Percentiles rank a stretch among this genome's conserved stretches.
These are phyloP conservation scores for Aspergillus sclerotiicarbonarius DNA, from an alignment of 495 filamentous ascomycete species.

Conservation along the genomic window DNA sequence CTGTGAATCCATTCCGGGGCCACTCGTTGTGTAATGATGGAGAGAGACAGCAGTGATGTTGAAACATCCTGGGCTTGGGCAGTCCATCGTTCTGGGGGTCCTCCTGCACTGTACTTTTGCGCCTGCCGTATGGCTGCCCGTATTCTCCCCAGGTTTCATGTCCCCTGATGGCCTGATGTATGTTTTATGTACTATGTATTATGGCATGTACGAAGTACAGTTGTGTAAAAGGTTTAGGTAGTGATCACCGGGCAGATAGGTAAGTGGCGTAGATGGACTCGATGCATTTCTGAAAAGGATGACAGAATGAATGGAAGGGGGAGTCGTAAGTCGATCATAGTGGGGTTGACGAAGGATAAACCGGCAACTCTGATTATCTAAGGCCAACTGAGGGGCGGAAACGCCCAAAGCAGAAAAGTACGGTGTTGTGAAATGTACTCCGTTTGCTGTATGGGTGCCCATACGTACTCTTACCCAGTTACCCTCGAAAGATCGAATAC, in stretches of 20 bases:
- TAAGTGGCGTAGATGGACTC: background rate
- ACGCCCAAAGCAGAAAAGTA: background rate
- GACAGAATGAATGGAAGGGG: background rate
- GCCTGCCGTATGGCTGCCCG: background rate
- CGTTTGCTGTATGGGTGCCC: background rate
- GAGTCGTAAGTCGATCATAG: slow-evolving; percentile 4
- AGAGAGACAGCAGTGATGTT: background rate
- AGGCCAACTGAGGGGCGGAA: slow-evolving; percentile 7
- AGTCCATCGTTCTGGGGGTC: background rate
- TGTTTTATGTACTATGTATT: background rate
- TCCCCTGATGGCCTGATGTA: background rate
- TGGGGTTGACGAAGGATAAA: slow-evolving; percentile 10
- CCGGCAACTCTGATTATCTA: slow-evolving; percentile 3
- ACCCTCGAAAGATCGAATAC: background rate
- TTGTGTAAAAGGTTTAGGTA: background rate
- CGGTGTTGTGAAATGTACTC: background rate
- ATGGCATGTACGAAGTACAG: background rate
- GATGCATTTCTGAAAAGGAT: slow-evolving; percentile 1
- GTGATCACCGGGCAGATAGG: background rate
- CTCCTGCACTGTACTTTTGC: slow-evolving; percentile 14
- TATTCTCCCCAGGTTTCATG: background rate
- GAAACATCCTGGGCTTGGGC: background rate
- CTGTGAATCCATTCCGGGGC: slow-evolving; percentile 2
- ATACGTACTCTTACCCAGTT: background rate
- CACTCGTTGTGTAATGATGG: background rate